These are phyloP conservation scores for Neonectria neomacrospora DNA, from an alignment of 2,329 filamentous ascomycete species.

Conservation along the genomic window DNA sequence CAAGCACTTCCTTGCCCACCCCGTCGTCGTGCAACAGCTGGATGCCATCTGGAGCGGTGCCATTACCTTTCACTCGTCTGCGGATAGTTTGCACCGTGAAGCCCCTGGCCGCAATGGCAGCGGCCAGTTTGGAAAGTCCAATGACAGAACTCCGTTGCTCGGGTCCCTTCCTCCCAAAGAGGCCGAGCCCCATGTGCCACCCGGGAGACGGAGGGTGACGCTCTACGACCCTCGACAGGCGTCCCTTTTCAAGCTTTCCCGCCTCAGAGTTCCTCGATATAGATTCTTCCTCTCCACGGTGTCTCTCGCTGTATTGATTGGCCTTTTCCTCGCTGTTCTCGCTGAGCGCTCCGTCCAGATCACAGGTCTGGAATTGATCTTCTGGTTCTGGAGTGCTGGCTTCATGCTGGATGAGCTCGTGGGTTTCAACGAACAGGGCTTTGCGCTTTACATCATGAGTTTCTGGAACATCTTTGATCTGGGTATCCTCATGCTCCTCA, in stretches of 20 bases:
- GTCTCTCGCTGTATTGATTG: conserved; percentile 86
- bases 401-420: conserved; percentile 98
- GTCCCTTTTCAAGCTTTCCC: conserved; percentile 89
- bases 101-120: conserved; percentile 44
- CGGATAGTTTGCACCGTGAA: conserved; percentile 82
- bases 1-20: conserved; percentile 92
- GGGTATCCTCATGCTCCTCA: conserved; percentile 85
- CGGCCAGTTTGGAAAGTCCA: conserved; percentile 48
- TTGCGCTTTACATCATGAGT: conserved; percentile 95
- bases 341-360: conserved; percentile 80
- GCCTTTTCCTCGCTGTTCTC: conserved; percentile 86
- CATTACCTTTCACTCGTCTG: conserved; percentile 91
- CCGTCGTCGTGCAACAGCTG: conserved; percentile 91
- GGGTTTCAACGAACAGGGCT: conserved; percentile 96
- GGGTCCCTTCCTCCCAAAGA: conserved; percentile 50
- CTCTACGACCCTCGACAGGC: conserved; percentile 92
- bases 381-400: conserved; percentile 98
- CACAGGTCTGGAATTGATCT: conserved; percentile 84
- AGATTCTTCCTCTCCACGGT: conserved; percentile 89
- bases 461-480: conserved; percentile 98
- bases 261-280: conserved; percentile 90
- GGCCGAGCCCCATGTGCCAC: conserved; percentile 49
- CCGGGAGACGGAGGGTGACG: conserved; percentile 78
- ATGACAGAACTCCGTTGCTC: conserved; percentile 64
- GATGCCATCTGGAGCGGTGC: conserved; percentile 97